Percentiles rank a stretch among this genome's conserved stretches.
Conservation (phyloP, 495 filamentous ascomycete genomes). For the Aspergillus nanangensis region DNA sequence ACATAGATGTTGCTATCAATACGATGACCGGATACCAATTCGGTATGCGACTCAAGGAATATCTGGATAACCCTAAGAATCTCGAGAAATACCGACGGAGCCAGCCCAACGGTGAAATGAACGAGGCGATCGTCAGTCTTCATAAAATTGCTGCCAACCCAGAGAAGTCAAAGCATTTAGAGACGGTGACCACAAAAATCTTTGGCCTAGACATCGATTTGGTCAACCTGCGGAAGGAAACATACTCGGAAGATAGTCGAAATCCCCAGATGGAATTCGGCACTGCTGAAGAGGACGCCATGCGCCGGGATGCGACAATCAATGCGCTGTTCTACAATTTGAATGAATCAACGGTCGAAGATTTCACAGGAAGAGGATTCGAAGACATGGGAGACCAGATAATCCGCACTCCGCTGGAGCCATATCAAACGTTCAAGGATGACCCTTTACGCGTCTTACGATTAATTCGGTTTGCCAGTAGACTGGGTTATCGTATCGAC, state of each 20-base stretch:
- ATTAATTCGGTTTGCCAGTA: conserved; percentile 83
- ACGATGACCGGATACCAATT: conserved; percentile 90
- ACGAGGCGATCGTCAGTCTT: conserved; percentile 46
- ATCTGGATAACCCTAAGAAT: conserved; percentile 48
- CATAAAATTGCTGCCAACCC: conserved; percentile 85
- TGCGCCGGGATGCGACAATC: conserved; percentile 87
- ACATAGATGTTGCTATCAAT: conserved; percentile 95
- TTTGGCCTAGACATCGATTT: conserved; percentile 89
- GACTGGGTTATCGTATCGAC: conserved; percentile 76
- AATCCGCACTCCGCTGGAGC: conserved; percentile 84
- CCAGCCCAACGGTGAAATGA: conserved; percentile 21
- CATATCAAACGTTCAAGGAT: conserved; percentile 89
- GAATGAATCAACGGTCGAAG: conserved; percentile 68
- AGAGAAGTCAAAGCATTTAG: conserved; percentile 96
- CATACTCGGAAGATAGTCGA: conserved; percentile 77
- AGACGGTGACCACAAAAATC: conserved; percentile 82
- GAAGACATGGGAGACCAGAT: conserved; percentile 65
- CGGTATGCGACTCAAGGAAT: conserved; percentile 56
- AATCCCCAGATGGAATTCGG: conserved; percentile 94
- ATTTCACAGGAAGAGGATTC: conserved; percentile 72
- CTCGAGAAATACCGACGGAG: conserved; percentile 49
- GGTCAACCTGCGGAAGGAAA: conserved; percentile 91
- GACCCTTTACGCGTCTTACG: conserved; percentile 89
- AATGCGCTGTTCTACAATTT: conserved; percentile 98
- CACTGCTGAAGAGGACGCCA: conserved; percentile 82